A percentile compares a stretch with the other conserved stretches of the same genome.
Conservation (phyloP, 1,284 basidiomycete species). For the Fistulina hepatica region DNA sequence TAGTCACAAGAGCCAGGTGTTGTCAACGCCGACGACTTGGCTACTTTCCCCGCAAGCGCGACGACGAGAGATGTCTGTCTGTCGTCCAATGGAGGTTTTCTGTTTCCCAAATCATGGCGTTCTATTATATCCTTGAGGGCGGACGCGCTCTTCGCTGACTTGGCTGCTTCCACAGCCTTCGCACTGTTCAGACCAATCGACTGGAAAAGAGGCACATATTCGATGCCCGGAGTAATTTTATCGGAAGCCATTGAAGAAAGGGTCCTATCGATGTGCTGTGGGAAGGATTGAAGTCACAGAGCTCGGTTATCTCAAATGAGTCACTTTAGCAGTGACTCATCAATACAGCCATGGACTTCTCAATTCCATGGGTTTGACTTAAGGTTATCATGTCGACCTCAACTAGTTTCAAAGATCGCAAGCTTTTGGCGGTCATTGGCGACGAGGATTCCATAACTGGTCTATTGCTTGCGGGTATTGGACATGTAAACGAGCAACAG, state of each 20-base stretch:
- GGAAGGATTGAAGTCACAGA: no score
- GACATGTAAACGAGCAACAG: conserved; percentile 78
- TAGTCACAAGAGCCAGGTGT: conserved; percentile 52
- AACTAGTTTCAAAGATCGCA: conserved; percentile 69
- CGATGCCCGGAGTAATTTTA: no score
- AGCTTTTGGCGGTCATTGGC: conserved; percentile 85
- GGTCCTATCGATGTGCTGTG: no score
- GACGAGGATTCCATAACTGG: conserved; percentile 98
- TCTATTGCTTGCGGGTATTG: conserved; percentile 83
- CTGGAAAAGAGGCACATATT: conserved; percentile 54
- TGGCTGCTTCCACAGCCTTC: conserved; percentile 77
- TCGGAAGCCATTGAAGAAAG: no score
- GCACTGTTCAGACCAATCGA: conserved; percentile 70
- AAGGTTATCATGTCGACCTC: conserved; percentile 21
- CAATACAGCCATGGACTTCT: no score
- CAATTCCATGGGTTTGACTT: no score
- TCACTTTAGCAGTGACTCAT: no score
- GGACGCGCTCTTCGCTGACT: conserved; percentile 65
- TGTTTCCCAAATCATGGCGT: conserved; percentile 37
- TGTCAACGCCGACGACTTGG: conserved; percentile 36
- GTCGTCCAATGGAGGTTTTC: conserved; percentile 49
- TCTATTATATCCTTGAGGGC: conserved; percentile 67
- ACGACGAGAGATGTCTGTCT: conserved; percentile 72
- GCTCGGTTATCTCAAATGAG: no score
- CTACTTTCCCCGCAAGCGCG: conserved; percentile 54